Evolutionary conservation across 768 basidiomycete genomes (phyloP), one percentile per base, ranked within the genome.

Genomic region (Suillus decipiens): DNA sequence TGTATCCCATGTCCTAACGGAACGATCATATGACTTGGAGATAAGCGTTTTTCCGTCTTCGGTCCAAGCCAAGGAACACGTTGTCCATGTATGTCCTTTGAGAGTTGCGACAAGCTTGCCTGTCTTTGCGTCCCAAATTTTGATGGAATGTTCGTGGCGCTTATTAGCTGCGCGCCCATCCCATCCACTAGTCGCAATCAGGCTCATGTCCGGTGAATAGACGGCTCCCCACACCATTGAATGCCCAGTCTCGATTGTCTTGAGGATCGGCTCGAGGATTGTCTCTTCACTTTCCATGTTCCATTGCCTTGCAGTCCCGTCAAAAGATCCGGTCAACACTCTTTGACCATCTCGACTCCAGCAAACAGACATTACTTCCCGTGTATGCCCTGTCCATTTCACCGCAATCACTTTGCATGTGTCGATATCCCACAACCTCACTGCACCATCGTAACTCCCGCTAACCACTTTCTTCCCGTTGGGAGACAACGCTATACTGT

Each of bases 141-240:
- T 28, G 36, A 37, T 37, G 11, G 11, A 28, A 3, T 28, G 28
- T 28, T 28, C 28, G 3, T 3, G 28, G 28, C 28, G 28, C 3
- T 28, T 28, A 28, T 28, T 28, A 28, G 28, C 28, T 28, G 28
- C 28, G 28, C 28, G 8, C 34, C 8, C 34, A 36, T 36, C 9
- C 34, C 34, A 36, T 37, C 36, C 37, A 37, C 3, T 3, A 14
- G 37, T 63, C 12, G 57, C 57, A n/a, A 63, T 39, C 58, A 15
- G 9, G n/a, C 45, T 41, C 11, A 8, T 57, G 31, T 63, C 62
- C 17, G 56, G 57, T 5, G 62, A 63, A 33, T 59, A 63, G 28
- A 50, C 3, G 3, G 3, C 48, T 50, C 15, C 24, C 0, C 0
- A 0, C 48, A 31, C 24, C 2, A 1, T 0, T 24, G 1, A 0